These are phyloP conservation scores for Metarhizium guizhouense DNA, from an alignment of 2,329 filamentous ascomycete species.

Conservation along the genomic window DNA sequence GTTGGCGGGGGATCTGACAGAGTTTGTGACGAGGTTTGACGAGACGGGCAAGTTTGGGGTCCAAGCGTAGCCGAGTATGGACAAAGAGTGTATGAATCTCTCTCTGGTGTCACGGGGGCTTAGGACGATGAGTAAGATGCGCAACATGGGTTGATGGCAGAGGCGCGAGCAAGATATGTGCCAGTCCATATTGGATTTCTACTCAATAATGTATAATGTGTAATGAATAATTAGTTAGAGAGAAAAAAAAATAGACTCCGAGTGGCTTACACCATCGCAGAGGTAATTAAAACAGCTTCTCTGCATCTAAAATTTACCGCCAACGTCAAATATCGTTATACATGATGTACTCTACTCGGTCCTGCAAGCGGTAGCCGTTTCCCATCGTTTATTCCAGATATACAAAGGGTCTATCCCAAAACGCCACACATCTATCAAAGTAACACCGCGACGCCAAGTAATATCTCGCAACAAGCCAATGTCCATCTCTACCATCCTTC, in stretches of 20 bases:
- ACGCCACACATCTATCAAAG: not conserved
- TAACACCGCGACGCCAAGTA: conserved; percentile 1
- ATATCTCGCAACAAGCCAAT: not conserved
- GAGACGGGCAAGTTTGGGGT: conserved; percentile 15
- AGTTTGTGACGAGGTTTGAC: conserved; percentile 10
- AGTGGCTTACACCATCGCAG: too few species aligned
- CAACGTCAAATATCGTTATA: not conserved
- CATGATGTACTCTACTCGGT: not conserved
- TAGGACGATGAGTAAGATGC: too few species aligned
- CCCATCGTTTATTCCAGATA: not conserved
- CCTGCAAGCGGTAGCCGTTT: not conserved
- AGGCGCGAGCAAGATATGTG: too few species aligned
- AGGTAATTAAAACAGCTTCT: too few species aligned
- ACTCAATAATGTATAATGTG: too few species aligned
- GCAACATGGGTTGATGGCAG: too few species aligned
- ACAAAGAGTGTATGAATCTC: too few species aligned
- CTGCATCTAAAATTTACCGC: not conserved
- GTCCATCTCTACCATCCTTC: conserved; percentile 27
- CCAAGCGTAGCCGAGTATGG: not conserved
- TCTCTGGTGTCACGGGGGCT: too few species aligned
- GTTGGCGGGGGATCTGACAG: conserved; percentile 27
- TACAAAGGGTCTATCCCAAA: conserved; percentile 12
- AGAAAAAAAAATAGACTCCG: too few species aligned
- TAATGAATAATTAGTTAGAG: too few species aligned
- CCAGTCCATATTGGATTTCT: too few species aligned